Percentiles rank a stretch among this genome's conserved stretches.
Conservation (phyloP, 1,284 basidiomycete genomes). For the Neolentinus lepideus region DNA sequence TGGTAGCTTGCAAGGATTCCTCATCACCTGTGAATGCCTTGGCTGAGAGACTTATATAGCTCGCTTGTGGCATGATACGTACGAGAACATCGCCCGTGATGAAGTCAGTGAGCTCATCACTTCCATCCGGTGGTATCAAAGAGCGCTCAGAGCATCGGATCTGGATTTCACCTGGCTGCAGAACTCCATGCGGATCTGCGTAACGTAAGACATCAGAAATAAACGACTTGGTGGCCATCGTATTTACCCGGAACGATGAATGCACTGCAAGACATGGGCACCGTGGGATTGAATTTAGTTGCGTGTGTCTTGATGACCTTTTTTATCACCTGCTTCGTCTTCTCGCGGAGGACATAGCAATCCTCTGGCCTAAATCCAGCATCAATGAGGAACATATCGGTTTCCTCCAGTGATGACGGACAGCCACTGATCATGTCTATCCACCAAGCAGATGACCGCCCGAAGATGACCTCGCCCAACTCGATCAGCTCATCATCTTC, state of each 20-base stretch:
- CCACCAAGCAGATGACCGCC: conserved; percentile 43
- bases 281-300: conserved; percentile 31
- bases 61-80: background rate
- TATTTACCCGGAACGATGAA: conserved; percentile 41
- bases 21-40: conserved; percentile 23
- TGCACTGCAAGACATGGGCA: conserved; percentile 39
- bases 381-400: conserved; percentile 37
- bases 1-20: conserved; percentile 48
- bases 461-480: conserved; percentile 3
- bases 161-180: conserved; percentile 39
- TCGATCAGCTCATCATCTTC: conserved; percentile 2
- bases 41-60: background rate
- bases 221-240: background rate
- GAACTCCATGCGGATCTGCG: conserved; percentile 33
- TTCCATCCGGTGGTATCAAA: conserved; percentile 28
- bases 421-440: conserved; percentile 41
- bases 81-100: conserved; percentile 35
- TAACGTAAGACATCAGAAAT: background rate
- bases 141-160: conserved; percentile 33
- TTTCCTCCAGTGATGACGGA: conserved; percentile 44
- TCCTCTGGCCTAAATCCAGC: conserved; percentile 36
- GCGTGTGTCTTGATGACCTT: conserved; percentile 26
- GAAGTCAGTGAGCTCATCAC: conserved; percentile 27
- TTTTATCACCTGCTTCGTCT: conserved; percentile 32
- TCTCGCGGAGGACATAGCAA: conserved; percentile 35